phyloP scores from a whole-genome alignment of 1,139 yeast genomes.

The Pichia sp. region DNA sequence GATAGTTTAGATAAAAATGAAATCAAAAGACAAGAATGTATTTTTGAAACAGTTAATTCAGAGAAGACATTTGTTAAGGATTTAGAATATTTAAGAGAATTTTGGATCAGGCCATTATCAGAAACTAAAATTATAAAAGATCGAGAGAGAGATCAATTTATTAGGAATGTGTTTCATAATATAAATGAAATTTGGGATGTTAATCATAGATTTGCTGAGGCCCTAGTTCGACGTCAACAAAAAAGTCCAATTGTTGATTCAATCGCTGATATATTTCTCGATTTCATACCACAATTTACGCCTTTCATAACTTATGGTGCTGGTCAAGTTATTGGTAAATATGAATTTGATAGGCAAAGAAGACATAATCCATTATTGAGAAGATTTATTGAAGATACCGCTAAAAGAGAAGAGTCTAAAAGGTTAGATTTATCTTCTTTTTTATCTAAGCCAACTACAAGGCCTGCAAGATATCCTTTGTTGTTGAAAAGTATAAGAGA shows the following conservation, averaged over 20 bases:
- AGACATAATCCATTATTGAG: constrained; percentile 87
- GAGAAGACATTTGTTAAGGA: constrained; percentile 95
- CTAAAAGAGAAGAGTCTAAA: constrained; percentile 80
- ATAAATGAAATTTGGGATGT: constrained; percentile 82
- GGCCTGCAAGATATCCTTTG: constrained; percentile 92
- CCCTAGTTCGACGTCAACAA: constrained; percentile 83
- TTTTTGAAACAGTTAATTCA: constrained; percentile 88
- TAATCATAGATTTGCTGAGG: constrained; percentile 81
- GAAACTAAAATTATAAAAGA: constrained; percentile 85
- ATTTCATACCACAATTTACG: constrained; percentile 79
- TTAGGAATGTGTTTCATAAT: constrained; percentile 86
- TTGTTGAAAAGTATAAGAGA: constrained; percentile 78
- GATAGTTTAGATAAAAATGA: constrained; percentile 79
- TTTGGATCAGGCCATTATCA: constrained; percentile 86
- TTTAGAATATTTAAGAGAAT: constrained; percentile 86
- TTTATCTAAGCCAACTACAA: constrained; percentile 89
- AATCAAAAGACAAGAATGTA: constrained; percentile 90
- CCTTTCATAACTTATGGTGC: constrained; percentile 93
- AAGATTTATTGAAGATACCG: constrained; percentile 86
- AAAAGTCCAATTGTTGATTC: constrained; percentile 78
- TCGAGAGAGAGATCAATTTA: constrained; percentile 81
- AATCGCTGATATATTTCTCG: constrained; percentile 82
- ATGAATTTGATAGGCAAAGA: constrained; percentile 92
- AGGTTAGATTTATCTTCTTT: constrained; percentile 91
- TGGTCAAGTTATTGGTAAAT: constrained; percentile 92